Base-by-base conservation (phyloP, 371 early-diverging fungal species). In the Zychaea mexicana region DNA sequence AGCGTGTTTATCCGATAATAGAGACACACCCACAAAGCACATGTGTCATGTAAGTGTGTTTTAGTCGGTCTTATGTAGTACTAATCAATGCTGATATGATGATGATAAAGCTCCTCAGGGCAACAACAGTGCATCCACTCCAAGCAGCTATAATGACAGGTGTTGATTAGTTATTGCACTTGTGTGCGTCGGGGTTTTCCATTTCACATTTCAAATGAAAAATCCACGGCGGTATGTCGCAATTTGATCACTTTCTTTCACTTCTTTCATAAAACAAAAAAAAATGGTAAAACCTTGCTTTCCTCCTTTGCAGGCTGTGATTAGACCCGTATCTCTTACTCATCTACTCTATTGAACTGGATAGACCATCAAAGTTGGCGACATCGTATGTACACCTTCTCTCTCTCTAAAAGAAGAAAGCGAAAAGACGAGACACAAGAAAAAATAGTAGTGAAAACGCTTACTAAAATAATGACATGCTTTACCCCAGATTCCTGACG, bases 401-500 rank as follows among this genome's bases (percentile, higher is more conserved):
- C 1, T n/a, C 3, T 19, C 7, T 46, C 6, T 46, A 21, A 46
- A 7, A 3, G 1, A 15, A 17, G 6, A 15, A 1, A 36, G 36
- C 2, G 2, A 36, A 46, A 46, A 46, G n/a, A 46, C 6, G n/a
- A 21, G n/a, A 17, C 15, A 46, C 1, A n/a, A 3, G 46, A 19
- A 46, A n/a, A 46, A n/a, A 9, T 10, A n/a, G 42, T 31, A 17
- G 49, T n/a, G 24, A 38, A 52, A 59, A 12, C 12, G 13, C 57
- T 54, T 31, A 63, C 38, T 39, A 7, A 57, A n/a, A 49, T 10
- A 47, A 32, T n/a, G 7, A 17, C 4, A 12, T 42, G 15, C 15
- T 42, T 42, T 42, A 49, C 49, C 38, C 47, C 57, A 72, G 76
- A 60, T 81, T 58, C 81, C 81, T 61, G 65, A 76, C 31, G 75